These are phyloP conservation scores for Lactarius hengduanensis DNA, from an alignment of 768 basidiomycete genomes.

Conservation along the genomic window DNA sequence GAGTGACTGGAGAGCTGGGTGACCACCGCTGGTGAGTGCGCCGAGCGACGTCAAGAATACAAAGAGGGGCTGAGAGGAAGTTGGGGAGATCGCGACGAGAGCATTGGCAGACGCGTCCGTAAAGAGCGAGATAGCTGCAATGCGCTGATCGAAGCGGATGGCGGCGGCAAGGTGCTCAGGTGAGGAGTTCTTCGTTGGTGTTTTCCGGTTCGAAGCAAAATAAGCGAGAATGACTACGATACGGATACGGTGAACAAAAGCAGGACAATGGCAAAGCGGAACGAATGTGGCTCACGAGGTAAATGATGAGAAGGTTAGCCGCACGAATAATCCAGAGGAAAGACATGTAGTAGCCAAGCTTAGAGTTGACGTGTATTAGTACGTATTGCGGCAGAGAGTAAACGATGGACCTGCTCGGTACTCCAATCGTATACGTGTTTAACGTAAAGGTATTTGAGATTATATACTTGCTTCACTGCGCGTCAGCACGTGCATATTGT, in stretches of 20 bases:
- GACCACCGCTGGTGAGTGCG: conserved; percentile 28
- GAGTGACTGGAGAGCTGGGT: conserved; percentile 29
- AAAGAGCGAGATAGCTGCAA: conserved; percentile 29
- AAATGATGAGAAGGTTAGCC: conserved; percentile 26
- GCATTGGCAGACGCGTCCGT: conserved; percentile 29
- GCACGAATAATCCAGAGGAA: conserved; percentile 29
- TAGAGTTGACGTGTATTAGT: conserved; percentile 5
- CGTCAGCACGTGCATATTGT: conserved; percentile 1
- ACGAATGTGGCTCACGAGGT: conserved; percentile 23
- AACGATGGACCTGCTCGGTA: conserved; percentile 25
- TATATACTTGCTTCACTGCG: conserved; percentile 28
- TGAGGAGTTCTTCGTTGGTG: neutral
- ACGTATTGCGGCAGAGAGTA: neutral
- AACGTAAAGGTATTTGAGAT: conserved; percentile 30
- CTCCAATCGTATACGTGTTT: conserved; percentile 30
- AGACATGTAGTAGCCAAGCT: conserved; percentile 31
- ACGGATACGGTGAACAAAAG: neutral
- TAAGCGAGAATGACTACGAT: conserved; percentile 27
- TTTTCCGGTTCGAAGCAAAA: conserved; percentile 12
- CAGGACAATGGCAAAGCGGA: neutral
- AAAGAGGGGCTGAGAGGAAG: conserved; percentile 30
- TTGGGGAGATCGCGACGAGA: conserved; percentile 26
- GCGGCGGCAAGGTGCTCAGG: conserved; percentile 19
- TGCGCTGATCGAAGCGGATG: conserved; percentile 27
- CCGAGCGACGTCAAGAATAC: conserved; percentile 28